Evolutionary conservation across 352 stramenopile species (phyloP), one percentile per base, ranked within the genome.

Genomic region (Phytophthora pisi): DNA sequence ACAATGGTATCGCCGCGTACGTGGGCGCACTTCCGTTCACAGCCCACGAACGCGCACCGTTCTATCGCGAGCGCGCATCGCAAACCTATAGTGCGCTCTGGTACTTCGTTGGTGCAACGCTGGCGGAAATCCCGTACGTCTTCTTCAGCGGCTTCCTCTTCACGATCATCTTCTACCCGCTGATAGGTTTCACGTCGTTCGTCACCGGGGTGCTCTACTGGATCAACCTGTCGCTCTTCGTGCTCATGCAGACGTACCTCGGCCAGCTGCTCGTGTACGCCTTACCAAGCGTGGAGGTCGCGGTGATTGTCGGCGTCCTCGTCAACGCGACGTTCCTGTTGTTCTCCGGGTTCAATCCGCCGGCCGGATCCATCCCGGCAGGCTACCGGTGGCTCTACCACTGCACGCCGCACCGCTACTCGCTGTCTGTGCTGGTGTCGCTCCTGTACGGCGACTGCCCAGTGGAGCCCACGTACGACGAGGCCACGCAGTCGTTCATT

Each of bases 31-130:
- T 97, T 5, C 78, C 86, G 18, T 73, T 96, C 11, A 88, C 92
- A 49, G 66, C 83, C 60, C 74, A 75, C 26, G 86, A 97, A 61
- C 75, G 91, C 18, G 83, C 82, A 20, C 82, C 90, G 43, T 98
- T 84, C 61, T 81, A 81, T 51, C 67, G 70, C 8, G 76, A 81
- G 36, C 78, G 88, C 43, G 68, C 77, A 18, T 78, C 86, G 2
- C 63, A 88, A 54, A 96, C 93, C 64, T 98, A 98, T 60, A 76
- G 82, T 50, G 20, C 80, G 16, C 56, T 71, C 9, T 79, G 82
- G 49, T 91, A 97, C 55, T 76, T 75, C 26, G 36, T 95, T 3
- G 79, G 86, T 0, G 85, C 82, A 31, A 92, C 80, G 7, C 9
- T 97, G 6, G 73, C 75, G 1, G 92, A 98, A 73, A 72, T 87